These are phyloP conservation scores for Aspergillus phoenicis DNA, from an alignment of 2,329 filamentous ascomycete genomes.

Conservation along the genomic window DNA sequence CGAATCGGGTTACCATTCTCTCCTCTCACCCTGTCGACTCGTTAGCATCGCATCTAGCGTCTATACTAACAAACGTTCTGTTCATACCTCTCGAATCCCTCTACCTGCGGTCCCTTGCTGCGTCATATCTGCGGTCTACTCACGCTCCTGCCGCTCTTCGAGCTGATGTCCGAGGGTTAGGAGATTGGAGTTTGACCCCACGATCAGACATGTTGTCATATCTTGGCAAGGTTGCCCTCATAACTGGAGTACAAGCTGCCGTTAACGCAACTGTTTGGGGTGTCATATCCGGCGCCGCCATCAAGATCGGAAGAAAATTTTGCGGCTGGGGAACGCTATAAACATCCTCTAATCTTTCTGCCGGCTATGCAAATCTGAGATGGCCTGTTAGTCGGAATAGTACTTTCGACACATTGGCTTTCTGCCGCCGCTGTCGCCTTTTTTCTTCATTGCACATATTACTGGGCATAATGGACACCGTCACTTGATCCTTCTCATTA, in stretches of 20 bases:
- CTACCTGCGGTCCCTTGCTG: slow-evolving; percentile 44
- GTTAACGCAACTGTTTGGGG: slow-evolving; percentile 43
- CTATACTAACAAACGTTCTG: slow-evolving; percentile 40
- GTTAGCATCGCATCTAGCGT: slow-evolving; percentile 45
- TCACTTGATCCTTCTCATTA: not conserved
- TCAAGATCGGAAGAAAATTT: slow-evolving; percentile 42
- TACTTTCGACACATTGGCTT: not conserved
- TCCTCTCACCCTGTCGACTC: slow-evolving; percentile 47
- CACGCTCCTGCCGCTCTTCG: slow-evolving; percentile 24
- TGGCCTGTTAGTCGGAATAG: no score
- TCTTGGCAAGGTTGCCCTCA: slow-evolving; percentile 39
- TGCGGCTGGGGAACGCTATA: slow-evolving; percentile 44
- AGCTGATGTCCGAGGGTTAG: slow-evolving; percentile 36
- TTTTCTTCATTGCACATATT: not conserved
- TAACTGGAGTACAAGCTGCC: slow-evolving; percentile 41
- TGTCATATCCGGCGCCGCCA: slow-evolving; percentile 39
- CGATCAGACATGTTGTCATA: slow-evolving; percentile 37
- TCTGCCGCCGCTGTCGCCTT: not conserved
- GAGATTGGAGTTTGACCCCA: slow-evolving; percentile 40
- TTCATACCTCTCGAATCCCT: slow-evolving; percentile 46
- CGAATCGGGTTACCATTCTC: slow-evolving; percentile 47
- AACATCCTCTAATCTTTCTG: not conserved
- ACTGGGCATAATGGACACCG: not conserved
- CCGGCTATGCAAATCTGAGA: not conserved
- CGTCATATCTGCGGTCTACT: slow-evolving; percentile 38